Percentiles rank a stretch among this genome's conserved stretches.
These are phyloP conservation scores for Carex littledalei DNA, from an alignment of 176 grass and related monocot genomes.

Conservation along the genomic window DNA sequence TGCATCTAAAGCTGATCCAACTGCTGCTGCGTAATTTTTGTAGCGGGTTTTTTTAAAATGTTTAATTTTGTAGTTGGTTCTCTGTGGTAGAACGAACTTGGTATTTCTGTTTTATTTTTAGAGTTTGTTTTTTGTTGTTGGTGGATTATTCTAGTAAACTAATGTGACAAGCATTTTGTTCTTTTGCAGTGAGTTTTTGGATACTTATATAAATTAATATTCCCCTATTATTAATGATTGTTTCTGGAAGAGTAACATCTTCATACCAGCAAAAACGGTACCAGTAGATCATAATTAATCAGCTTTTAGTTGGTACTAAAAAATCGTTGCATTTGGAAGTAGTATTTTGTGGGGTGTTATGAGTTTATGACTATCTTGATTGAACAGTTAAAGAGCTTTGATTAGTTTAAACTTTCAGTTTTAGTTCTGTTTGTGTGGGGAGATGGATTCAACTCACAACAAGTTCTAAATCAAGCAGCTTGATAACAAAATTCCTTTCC, in stretches of 20 bases:
- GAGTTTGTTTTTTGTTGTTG: neutral
- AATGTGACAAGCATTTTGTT: neutral
- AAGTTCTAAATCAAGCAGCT: no score
- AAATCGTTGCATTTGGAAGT: neutral
- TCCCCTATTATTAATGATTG: neutral
- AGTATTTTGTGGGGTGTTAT: no score
- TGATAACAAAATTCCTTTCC: no score
- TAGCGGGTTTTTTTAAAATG: neutral
- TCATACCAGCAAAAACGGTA: neutral
- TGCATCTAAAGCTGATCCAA: constrained; percentile 11
- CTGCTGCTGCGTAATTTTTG: neutral
- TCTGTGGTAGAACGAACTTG: neutral
- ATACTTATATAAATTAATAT: neutral
- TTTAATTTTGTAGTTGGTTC: constrained; percentile 6
- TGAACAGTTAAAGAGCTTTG: no score
- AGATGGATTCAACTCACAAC: no score
- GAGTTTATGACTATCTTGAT: no score
- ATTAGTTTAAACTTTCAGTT: no score
- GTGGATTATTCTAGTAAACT: neutral
- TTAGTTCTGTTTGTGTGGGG: no score
- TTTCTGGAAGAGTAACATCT: no score
- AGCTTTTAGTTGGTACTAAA: neutral
- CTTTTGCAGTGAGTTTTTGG: neutral
- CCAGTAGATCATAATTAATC: no score
- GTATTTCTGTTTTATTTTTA: neutral